phyloP scores from a whole-genome alignment of 108 stramenopile species.

The Fragilaria crotonensis region DNA sequence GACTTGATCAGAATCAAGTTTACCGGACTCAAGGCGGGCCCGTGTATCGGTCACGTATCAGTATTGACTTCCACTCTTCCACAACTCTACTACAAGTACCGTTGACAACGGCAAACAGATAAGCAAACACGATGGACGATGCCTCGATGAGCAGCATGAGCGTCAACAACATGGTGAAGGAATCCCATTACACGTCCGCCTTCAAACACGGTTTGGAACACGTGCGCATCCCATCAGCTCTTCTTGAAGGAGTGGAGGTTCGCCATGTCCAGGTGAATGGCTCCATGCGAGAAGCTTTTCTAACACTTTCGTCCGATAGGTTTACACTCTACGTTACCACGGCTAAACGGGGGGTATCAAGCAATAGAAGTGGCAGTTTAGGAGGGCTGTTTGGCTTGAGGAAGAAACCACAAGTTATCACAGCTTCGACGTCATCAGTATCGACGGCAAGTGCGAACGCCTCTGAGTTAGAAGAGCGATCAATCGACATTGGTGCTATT shows the following conservation, averaged over 20 bases:
- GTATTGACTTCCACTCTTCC: too few relatives aligned
- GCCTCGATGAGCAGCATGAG: too few relatives aligned
- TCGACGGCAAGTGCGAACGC: not conserved
- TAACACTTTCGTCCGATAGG: conserved; percentile 49
- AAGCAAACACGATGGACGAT: too few relatives aligned
- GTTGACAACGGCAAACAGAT: too few relatives aligned
- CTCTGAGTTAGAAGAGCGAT: conserved; percentile 9
- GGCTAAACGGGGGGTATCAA: not conserved
- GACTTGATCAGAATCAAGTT: too few relatives aligned
- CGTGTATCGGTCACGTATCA: too few relatives aligned
- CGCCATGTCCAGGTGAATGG: conserved; percentile 57
- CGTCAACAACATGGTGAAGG: too few relatives aligned
- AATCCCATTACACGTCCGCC: conserved; percentile 1
- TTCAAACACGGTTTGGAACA: conserved; percentile 51
- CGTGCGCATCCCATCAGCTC: conserved; percentile 36
- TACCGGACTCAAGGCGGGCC: too few relatives aligned
- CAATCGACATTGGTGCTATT: conserved; percentile 73
- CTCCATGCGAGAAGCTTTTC: conserved; percentile 37
- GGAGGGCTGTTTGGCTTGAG: not conserved
- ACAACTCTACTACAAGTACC: too few relatives aligned
- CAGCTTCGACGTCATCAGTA: not conserved
- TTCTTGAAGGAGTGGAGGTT: conserved; percentile 51
- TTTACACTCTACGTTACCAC: conserved; percentile 57
- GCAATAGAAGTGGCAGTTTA: not conserved
- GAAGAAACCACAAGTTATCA: not conserved